Evolutionary conservation across 2,329 filamentous ascomycete genomes (phyloP), one percentile per base, ranked within the genome.

Genomic region (Colletotrichum gloeosporioides): DNA sequence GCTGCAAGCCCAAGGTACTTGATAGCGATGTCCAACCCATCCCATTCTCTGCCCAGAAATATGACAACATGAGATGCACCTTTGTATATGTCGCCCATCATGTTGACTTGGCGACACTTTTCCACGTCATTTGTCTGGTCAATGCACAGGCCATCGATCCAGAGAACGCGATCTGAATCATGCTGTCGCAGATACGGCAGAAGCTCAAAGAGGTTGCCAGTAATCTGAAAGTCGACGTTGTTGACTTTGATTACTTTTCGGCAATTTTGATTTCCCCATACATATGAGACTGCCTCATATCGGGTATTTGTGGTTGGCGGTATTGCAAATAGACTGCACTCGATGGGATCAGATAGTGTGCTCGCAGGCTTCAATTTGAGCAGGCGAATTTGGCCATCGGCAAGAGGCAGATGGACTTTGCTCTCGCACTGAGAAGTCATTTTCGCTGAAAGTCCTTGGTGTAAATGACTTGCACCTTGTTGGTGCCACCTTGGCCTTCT

Each of bases 261-360:
- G 15, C 8, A 12, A 1, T 10, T 4, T 15, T 7, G 13, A 1
- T 57, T 1, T 6, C 53, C 53, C n/a, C 53, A 57, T 15, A 8
- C 7, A 8, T 70, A 74, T 22, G 69, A 73, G 29, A 70, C 66
- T 7, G 63, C 78, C 55, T 81, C 80, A 1, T 77, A 79, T 3
- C 0, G 39, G 6, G 18, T 10, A 6, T 3, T 12, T 44, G 3
- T 44, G 39, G 18, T 12, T 4, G 9, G 39, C 9, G 39, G n/a
- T 12, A n/a, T 44, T 44, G 18, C 4, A n/a, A n/a, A n/a, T 0
- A 44, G 18, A 44, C 39, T 44, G 39, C 39, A 44, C 8, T 44
- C 39, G 10, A 44, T 44, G 18, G 39, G 39, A 6, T 9, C 18
- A 9, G 39, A 34, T 34, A 10, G 18, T 16, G 8, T 18, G 39